Base-by-base conservation (phyloP, 192 early-diverging fungal genomes). In the Coemansia sp. region DNA sequence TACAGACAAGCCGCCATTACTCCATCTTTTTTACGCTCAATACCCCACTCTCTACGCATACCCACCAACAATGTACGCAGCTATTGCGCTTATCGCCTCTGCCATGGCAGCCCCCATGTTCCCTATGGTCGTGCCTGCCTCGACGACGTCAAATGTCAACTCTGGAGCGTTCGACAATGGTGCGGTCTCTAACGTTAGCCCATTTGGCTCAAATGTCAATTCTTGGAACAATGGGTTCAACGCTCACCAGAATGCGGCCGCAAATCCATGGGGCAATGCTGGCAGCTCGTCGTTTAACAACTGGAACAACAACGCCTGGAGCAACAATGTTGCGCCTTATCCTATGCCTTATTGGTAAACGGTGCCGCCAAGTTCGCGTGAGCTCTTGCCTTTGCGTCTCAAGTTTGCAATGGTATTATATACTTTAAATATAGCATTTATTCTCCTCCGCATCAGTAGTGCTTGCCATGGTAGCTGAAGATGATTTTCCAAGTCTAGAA, bases 241-340 rank as follows among this genome's bases (percentile, higher is more conserved):
- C 26, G 72, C 72, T 16, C 68, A 75, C 34, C 77, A 80, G 23
- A 72, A 80, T 33, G 72, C 72, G 6, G 77, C 66, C 2, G 65
- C 77, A 1, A 72, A 74, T 28, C 72, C 77, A 3, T 80, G 72
- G 72, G 77, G 78, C 36, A 80, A 75, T 18, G 61, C 78, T 9
- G 78, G 78, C 37, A 61, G 78, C 56, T 75, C 78, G 7, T 72
- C 78, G 12, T 80, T 80, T 39, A 80, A 80, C 73, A 75, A 80
- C 73, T 80, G 78, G 78, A 80, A 80, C 63, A 80, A 75, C 73
- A 80, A 80, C 58, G 78, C 78, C 35, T 80, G 78, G 78, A 74
- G 60, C 73, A 80, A 80, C 63, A 69, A 69, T 31, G 66, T 38
- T 47, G 35, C 34, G 21, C 71, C 71, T 34, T 75, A 75, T 42